Evolutionary conservation across 805 yeast species (phyloP).

Genomic region (Hanseniaspora lachancei): DNA sequence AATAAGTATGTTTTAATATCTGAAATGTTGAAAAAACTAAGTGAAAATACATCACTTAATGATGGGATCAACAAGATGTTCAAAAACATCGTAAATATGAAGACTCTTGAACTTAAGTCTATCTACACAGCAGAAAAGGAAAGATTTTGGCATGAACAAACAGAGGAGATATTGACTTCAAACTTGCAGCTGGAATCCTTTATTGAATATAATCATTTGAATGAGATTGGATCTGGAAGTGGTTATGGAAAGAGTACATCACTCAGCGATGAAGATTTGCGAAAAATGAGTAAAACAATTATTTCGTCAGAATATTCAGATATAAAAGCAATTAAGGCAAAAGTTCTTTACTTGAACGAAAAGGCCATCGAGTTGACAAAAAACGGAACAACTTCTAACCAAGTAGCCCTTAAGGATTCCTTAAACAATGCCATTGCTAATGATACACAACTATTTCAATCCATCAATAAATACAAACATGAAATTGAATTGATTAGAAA

Average conservation of each 20-base stretch:
- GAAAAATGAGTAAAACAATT: conserved; percentile 22
- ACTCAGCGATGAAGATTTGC: conserved; percentile 20
- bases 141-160: conserved; percentile 53
- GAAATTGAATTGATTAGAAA: conserved; percentile 35
- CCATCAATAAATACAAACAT: conserved; percentile 32
- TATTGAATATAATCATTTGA: conserved; percentile 67
- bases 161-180: conserved; percentile 63
- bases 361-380: conserved; percentile 26
- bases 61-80: conserved; percentile 42
- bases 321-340: conserved; percentile 26
- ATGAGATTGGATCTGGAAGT: conserved; percentile 42
- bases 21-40: background rate
- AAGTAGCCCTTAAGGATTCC: conserved; percentile 44
- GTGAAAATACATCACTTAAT: conserved; percentile 29
- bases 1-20: conserved; percentile 1
- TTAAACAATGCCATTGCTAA: conserved; percentile 48
- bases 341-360: conserved; percentile 26
- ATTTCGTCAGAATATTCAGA: conserved; percentile 22
- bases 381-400: conserved; percentile 39
- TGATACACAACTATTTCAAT: conserved; percentile 40
- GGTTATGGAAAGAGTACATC: conserved; percentile 20
- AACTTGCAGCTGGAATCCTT: conserved; percentile 68
- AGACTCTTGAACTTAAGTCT: conserved; percentile 76
- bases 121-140: conserved; percentile 85
- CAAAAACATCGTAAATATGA: conserved; percentile 68